Evolutionary conservation across 306 rosid species (phyloP), one percentile per base, ranked within the genome.

Genomic region (Cyclanthera cordifolia): DNA sequence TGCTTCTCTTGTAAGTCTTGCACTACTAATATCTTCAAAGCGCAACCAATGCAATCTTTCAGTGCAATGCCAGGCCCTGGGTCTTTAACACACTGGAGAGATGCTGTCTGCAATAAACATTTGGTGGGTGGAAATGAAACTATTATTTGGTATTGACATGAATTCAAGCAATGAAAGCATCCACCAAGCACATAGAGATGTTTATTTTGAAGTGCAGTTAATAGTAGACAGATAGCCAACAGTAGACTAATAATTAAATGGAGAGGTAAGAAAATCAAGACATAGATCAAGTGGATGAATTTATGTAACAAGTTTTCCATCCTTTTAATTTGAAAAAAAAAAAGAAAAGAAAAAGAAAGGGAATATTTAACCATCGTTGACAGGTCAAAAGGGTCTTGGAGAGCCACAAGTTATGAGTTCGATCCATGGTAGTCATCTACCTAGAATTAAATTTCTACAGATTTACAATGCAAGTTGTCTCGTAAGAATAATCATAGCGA

Each of bases 51-150:
- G 86, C 78, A 78, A 59, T 82, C 80, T 51, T 83, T 77, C 50
- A 83, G 58, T 55, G 71, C 80, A 84, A 56, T 78, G 55, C 76
- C 83, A 39, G 77, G 76, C 69, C 86, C 79, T 56, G 84, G 56
- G 69, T 84, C 88, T 74, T 85, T 83, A 56, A 76, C 76, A 85
- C 90, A 85, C 66, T 76, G 84, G 75, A 79, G 79, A 52, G 83
- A 73, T 71, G 75, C 69, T 70, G 82, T 78, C 92, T 88, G 88
- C 82, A 82, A 76, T 47, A 60, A 57, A 71, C 48, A 78, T 12
- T 74, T 74, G 76, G 75, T 79, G 57, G 81, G 32, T 79, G 57
- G 81, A 27, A 72, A 61, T 71, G 71, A 71, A 72, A 41, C 11
- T 45, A 70, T 6, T 70, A 54, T 56, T 68, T 41, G 20, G 66